Conservation (phyloP, 257 asterid species). For the Mitragyna speciosa region DNA sequence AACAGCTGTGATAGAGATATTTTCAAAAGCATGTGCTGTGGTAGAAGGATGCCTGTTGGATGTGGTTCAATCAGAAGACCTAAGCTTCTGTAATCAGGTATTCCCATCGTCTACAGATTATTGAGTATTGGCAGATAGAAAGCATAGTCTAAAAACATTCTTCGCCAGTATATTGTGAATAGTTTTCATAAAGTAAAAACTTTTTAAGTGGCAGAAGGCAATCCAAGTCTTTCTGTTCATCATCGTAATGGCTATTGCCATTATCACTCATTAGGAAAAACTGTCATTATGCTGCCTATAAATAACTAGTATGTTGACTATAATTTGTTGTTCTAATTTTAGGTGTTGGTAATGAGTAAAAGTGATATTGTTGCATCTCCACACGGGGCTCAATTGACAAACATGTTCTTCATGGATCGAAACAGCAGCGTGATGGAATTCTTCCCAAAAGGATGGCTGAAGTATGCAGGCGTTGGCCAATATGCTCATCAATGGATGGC, state of each 20-base stretch:
- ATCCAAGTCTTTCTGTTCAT: too few species aligned
- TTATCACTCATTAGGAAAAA: too few species aligned
- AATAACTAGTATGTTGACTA: not conserved
- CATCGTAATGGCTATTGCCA: too few species aligned
- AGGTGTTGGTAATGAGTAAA: slow-evolving; percentile 35
- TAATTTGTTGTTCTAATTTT: not conserved
- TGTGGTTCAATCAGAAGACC: slow-evolving; percentile 36
- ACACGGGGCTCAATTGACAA: slow-evolving; percentile 41
- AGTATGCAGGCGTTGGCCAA: slow-evolving; percentile 36
- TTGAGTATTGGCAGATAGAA: too few species aligned
- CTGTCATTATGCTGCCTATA: not conserved
- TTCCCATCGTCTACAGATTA: not conserved
- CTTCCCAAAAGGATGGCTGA: slow-evolving; percentile 45
- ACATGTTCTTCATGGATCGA: slow-evolving; percentile 37
- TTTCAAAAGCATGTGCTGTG: slow-evolving; percentile 25
- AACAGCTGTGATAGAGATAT: slow-evolving; percentile 30
- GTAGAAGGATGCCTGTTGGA: slow-evolving; percentile 33
- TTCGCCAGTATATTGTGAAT: not conserved
- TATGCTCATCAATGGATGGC: slow-evolving; percentile 46
- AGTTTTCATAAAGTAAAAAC: not conserved
- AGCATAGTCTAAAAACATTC: too few species aligned
- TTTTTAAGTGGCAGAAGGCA: not conserved
- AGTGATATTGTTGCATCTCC: slow-evolving; percentile 43
- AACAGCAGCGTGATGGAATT: slow-evolving; percentile 41
- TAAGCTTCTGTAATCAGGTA: slow-evolving; percentile 46